Evolutionary conservation across 148 eudicot genomes (phyloP).

Genomic region (Silene conica): DNA sequence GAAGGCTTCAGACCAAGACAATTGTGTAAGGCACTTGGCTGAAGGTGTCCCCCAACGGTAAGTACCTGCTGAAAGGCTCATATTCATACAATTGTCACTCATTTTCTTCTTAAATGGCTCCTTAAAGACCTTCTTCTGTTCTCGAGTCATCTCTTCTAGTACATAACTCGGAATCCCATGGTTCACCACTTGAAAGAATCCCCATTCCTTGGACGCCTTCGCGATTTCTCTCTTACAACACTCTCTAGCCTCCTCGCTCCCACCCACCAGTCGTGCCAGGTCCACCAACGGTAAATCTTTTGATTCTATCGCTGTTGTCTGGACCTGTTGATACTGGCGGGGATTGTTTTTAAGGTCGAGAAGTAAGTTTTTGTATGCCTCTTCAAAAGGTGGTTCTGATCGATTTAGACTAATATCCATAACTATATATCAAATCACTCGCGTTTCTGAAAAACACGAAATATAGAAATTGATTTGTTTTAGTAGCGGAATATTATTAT

Average conservation of each 20-base stretch:
- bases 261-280: constrained; percentile 28
- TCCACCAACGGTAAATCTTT: constrained; percentile 55
- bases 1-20: constrained; percentile 90
- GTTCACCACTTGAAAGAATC: constrained; percentile 83
- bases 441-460: no score
- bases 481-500: no score
- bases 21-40: constrained; percentile 56
- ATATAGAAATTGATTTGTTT: no score
- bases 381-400: constrained; percentile 68
- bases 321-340: background rate
- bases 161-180: constrained; percentile 49
- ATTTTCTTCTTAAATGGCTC: constrained; percentile 55
- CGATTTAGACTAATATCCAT: constrained; percentile 15
- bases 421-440: no score
- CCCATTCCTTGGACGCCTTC: constrained; percentile 65
- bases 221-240: constrained; percentile 55
- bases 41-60: constrained; percentile 90
- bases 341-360: background rate
- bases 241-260: constrained; percentile 29
- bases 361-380: constrained; percentile 46
- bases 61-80: constrained; percentile 49
- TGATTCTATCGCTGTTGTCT: constrained; percentile 12
- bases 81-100: constrained; percentile 30
- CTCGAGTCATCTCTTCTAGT: constrained; percentile 44
- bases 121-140: constrained; percentile 52